Evolutionary conservation across 768 basidiomycete species (phyloP).

Genomic region (Myochromella boudieri): DNA sequence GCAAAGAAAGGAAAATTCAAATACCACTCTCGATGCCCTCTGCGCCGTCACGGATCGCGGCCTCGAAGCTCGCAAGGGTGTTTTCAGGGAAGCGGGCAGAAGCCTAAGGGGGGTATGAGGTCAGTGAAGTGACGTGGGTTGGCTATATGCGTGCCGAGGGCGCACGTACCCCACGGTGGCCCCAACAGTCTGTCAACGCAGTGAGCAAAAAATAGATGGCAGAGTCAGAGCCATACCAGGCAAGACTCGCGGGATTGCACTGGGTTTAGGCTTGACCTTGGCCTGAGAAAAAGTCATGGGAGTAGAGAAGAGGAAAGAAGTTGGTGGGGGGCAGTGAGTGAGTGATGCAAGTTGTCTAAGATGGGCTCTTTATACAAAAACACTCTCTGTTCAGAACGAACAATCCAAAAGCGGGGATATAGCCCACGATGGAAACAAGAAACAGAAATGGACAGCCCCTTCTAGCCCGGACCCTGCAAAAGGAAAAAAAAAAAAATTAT

Average conservation of each 20-base stretch:
- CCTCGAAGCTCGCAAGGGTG: slow-evolving; percentile 92
- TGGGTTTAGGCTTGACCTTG: neutral
- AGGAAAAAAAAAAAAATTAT: too few relatives aligned
- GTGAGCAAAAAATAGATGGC: neutral
- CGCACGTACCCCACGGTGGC: slow-evolving; percentile 47
- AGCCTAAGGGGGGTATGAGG: slow-evolving; percentile 48
- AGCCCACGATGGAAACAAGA: too few relatives aligned
- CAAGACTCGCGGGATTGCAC: slow-evolving; percentile 16
- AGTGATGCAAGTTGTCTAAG: neutral
- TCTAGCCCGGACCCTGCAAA: too few relatives aligned
- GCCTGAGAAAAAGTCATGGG: slow-evolving; percentile 8
- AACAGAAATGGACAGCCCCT: too few relatives aligned
- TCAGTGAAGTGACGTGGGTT: neutral
- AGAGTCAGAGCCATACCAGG: slow-evolving; percentile 29
- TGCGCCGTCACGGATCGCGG: slow-evolving; percentile 92
- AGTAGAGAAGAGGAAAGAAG: neutral
- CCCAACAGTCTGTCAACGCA: slow-evolving; percentile 62
- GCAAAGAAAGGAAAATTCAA: slow-evolving; percentile 36
- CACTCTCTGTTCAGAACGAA: too few relatives aligned
- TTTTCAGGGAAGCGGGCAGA: slow-evolving; percentile 90
- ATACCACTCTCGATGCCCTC: slow-evolving; percentile 98
- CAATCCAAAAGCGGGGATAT: neutral
- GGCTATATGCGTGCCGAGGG: too few relatives aligned
- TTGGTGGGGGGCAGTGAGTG: neutral
- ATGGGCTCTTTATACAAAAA: slow-evolving; percentile 14